Evolutionary conservation across 768 basidiomycete genomes (phyloP).

Genomic region (Termitomyces titanicus): DNA sequence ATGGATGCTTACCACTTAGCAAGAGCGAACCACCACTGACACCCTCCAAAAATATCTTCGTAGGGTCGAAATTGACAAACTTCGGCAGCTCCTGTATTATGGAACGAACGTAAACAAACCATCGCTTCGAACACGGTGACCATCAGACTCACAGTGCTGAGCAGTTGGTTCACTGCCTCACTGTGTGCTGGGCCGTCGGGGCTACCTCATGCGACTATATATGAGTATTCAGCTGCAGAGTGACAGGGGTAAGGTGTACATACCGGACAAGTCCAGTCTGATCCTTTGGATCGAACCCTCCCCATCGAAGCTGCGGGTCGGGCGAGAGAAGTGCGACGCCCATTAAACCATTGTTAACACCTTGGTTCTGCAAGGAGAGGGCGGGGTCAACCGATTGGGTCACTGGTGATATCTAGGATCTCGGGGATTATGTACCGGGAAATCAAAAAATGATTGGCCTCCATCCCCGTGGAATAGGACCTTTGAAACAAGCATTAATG

Average conservation of each 20-base stretch:
- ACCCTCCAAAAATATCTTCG: not conserved
- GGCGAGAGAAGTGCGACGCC: conserved; percentile 21
- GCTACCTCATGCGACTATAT: too few species aligned
- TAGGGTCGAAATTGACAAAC: not conserved
- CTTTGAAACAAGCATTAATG: not conserved
- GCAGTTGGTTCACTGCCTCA: not conserved
- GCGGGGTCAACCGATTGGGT: too few species aligned
- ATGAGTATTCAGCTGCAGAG: not conserved
- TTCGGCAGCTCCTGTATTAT: not conserved
- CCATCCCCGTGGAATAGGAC: not conserved
- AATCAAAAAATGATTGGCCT: not conserved
- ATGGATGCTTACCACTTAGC: not conserved
- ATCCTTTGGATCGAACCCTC: conserved; percentile 15
- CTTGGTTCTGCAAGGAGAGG: not conserved
- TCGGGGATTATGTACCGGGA: too few species aligned
- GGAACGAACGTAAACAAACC: not conserved
- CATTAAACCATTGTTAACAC: conserved; percentile 17
- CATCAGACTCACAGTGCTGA: not conserved
- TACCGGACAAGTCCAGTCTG: not conserved
- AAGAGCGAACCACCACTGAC: not conserved
- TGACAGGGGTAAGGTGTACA: not conserved
- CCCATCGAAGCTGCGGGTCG: conserved; percentile 17
- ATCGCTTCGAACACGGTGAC: not conserved
- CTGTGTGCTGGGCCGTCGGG: too few species aligned
- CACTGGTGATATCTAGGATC: too few species aligned